These are phyloP conservation scores for Combretum micranthum DNA, from an alignment of 345 rosid species.

Conservation along the genomic window DNA sequence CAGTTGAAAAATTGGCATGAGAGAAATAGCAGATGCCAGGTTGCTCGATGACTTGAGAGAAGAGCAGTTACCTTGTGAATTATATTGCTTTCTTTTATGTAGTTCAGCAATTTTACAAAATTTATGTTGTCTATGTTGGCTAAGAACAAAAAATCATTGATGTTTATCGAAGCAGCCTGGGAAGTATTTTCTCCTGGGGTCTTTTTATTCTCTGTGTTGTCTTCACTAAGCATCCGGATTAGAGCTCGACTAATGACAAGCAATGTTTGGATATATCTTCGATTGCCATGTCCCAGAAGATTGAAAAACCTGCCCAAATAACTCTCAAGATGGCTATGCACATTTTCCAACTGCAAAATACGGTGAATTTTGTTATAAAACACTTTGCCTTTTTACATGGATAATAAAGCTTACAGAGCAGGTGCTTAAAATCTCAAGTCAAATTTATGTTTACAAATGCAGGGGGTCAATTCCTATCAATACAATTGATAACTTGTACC, in stretches of 20 bases:
- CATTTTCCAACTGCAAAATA: slow-evolving; percentile 58
- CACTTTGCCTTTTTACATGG: not conserved
- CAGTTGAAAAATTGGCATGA: slow-evolving; percentile 7
- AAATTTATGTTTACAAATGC: slow-evolving; percentile 3
- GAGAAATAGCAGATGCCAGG: slow-evolving; percentile 6
- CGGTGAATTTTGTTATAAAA: not conserved
- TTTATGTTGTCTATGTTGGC: slow-evolving; percentile 84
- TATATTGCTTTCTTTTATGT: slow-evolving; percentile 76
- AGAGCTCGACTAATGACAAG: slow-evolving; percentile 64
- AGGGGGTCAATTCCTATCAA: slow-evolving; percentile 1
- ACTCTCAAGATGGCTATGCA: slow-evolving; percentile 51
- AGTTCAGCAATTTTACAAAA: slow-evolving; percentile 65
- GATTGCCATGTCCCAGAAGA: slow-evolving; percentile 80
- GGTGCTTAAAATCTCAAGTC: not conserved
- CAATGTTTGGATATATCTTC: slow-evolving; percentile 87
- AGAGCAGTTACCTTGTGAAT: slow-evolving; percentile 64
- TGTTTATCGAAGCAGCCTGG: slow-evolving; percentile 55
- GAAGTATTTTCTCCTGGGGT: slow-evolving; percentile 22
- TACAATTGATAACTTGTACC: not conserved
- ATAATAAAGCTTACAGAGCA: too few species aligned
- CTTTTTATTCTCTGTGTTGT: slow-evolving; percentile 21
- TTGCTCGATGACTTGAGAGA: slow-evolving; percentile 7
- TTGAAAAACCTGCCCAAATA: slow-evolving; percentile 64
- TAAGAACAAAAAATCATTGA: slow-evolving; percentile 76
- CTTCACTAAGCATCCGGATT: slow-evolving; percentile 42